Base-by-base conservation (phyloP, 306 rosid genomes). In the Astragalus membranaceus region DNA sequence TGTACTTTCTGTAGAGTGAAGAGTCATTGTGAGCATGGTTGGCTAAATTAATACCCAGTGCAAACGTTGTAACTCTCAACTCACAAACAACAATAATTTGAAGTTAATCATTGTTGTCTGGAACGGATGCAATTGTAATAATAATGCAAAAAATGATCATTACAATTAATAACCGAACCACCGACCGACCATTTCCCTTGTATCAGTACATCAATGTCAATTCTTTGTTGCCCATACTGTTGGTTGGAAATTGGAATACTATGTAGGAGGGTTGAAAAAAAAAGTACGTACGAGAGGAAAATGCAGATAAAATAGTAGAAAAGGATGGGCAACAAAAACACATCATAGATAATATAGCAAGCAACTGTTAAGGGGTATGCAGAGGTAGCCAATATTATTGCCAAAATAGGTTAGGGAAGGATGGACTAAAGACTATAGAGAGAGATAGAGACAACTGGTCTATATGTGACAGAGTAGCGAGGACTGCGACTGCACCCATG, bases 381-480 rank as follows among this genome's bases (percentile, higher is more conserved):
- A 64, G 17, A 29, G 2, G 5, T 47, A 43, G 77, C 67, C 67
- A 75, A 77, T 70, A 17, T 53, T 54, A 51, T 70, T 70, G 9
- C 77, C 77, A 43, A 77, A 77, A 77, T 3, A 41, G 76, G 63
- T 29, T 1, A 9, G 1, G 20, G 46, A 75, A 47, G 29, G 69
- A 32, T 49, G 75, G 64, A 73, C 6, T 60, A 5, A 44, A 23
- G 26, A 23, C 26, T 9, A 33, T n/a, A n/a, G n/a, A n/a, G n/a
- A n/a, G n/a, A n/a, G n/a, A n/a, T 44, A 11, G 47, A 42, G 20
- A 29, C 37, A 58, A 67, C 47, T 67, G 69, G 69, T 48, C 62
- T 68, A n/a, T n/a, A 52, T 77, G 73, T 70, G 81, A 63, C 77
- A 70, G 54, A 63, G 72, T 13, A 62, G 67, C 67, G 69, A 69